Percentiles rank a stretch among this genome's conserved stretches.
These are phyloP conservation scores for Diaporthe eres DNA, from an alignment of 2,329 filamentous ascomycete species.

Conservation along the genomic window DNA sequence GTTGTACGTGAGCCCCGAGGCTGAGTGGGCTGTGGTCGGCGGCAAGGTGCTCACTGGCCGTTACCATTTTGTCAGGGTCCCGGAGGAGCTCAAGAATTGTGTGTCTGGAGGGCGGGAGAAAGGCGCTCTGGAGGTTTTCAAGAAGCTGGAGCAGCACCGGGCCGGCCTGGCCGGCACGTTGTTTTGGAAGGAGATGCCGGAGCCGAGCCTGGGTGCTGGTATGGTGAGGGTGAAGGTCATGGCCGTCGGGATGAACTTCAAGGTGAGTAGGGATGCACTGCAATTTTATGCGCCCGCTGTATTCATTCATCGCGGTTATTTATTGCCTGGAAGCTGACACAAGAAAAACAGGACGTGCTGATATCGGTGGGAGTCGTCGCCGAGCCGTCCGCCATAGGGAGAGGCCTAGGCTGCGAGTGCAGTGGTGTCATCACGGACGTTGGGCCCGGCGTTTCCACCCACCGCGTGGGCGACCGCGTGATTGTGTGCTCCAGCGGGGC, in stretches of 20 bases:
- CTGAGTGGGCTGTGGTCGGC: neutral
- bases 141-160: conserved; percentile 7
- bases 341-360: conserved; percentile 14
- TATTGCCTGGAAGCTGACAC: neutral
- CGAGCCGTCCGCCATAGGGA: neutral
- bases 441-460: conserved; percentile 38
- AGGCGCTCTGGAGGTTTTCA: neutral
- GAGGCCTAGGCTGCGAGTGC: conserved; percentile 11
- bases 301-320: neutral
- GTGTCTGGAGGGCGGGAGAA: neutral
- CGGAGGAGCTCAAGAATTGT: neutral
- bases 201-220: conserved; percentile 38
- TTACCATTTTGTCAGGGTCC: neutral
- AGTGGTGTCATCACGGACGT: conserved; percentile 21
- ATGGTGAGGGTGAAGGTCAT: conserved; percentile 50
- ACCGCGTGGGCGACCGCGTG: conserved; percentile 27
- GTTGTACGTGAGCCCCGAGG: neutral
- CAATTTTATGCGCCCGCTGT: no score
- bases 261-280: neutral
- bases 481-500: conserved; percentile 16
- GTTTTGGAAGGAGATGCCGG: neutral
- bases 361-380: conserved; percentile 16
- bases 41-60: conserved; percentile 4
- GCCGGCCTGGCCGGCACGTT: conserved; percentile 1
- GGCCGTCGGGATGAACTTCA: conserved; percentile 51